Conservation (phyloP, 2,329 filamentous ascomycete species). For the Aspergillus transmontanensis region DNA sequence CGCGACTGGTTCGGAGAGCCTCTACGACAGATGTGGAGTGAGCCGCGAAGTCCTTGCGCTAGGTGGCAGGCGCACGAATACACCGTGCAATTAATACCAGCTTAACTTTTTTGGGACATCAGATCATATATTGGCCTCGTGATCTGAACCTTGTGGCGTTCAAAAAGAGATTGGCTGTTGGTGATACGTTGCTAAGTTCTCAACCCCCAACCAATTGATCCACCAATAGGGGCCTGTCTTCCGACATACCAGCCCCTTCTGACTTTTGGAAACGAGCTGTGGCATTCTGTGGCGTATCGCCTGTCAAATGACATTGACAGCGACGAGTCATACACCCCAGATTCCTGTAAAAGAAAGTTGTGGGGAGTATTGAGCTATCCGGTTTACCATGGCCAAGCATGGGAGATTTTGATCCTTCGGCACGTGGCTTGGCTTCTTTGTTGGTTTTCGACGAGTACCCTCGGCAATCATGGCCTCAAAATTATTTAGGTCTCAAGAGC, state of each 20-base stretch:
- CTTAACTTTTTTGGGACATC: neutral
- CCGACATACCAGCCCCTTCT: neutral
- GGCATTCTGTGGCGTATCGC: neutral
- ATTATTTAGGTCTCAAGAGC: constrained; percentile 4
- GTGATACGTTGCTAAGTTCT: neutral
- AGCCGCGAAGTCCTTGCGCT: constrained; percentile 16
- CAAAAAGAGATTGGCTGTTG: neutral
- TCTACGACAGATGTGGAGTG: constrained; percentile 27
- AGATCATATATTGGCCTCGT: neutral
- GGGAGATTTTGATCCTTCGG: neutral
- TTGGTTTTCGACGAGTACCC: neutral
- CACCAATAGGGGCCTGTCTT: neutral
- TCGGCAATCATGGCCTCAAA: constrained; percentile 10
- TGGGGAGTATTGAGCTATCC: neutral
- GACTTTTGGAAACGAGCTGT: neutral
- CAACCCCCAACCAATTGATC: neutral
- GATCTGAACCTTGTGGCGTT: neutral
- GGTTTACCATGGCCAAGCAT: neutral
- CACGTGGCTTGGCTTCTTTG: neutral
- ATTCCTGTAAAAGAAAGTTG: neutral
- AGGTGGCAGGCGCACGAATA: neutral
- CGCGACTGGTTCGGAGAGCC: constrained; percentile 21
- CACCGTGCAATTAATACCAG: neutral
- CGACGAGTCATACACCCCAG: constrained; percentile 6
- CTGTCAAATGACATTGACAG: neutral